A percentile compares a stretch with the other conserved stretches of the same genome.
These are phyloP conservation scores for Colletotrichum cordylinicola DNA, from an alignment of 2,329 filamentous ascomycete genomes.

Conservation along the genomic window DNA sequence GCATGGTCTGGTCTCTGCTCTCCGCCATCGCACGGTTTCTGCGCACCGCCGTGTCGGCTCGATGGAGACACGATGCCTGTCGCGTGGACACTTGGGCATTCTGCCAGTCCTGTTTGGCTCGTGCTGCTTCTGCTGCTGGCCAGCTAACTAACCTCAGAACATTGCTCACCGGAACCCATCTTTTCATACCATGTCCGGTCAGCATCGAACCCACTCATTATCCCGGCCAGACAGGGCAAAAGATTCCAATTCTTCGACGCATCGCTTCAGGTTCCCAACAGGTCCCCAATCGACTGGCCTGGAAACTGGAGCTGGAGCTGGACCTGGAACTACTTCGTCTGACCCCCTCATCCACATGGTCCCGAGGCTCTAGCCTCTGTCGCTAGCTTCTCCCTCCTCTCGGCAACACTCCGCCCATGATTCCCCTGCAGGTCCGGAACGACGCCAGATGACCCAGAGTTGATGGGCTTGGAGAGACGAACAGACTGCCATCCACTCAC, in stretches of 20 bases:
- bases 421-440: constrained; percentile 15
- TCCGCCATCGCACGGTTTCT: constrained; percentile 1
- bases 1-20: not conserved
- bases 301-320: constrained; percentile 13
- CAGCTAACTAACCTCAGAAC: not conserved
- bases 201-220: not conserved
- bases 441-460: not conserved
- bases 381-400: not conserved
- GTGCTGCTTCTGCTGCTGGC: not conserved
- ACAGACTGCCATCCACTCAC: constrained; percentile 8
- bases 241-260: constrained; percentile 9
- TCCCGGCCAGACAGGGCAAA: not conserved
- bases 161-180: not conserved
- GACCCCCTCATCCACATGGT: constrained; percentile 16
- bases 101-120: not conserved
- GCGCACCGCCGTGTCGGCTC: not conserved
- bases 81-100: not conserved
- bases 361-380: constrained; percentile 2
- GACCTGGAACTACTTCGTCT: constrained; percentile 16
- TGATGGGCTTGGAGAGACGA: not conserved
- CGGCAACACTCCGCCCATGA: constrained; percentile 16
- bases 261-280: not conserved
- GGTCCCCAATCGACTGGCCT: not conserved
- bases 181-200: not conserved
- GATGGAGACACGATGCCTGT: constrained; percentile 2